A percentile compares a stretch with the other conserved stretches of the same genome.
phyloP scores from a whole-genome alignment of 2,329 filamentous ascomycete genomes.

The Ophiosphaerella korrae region DNA sequence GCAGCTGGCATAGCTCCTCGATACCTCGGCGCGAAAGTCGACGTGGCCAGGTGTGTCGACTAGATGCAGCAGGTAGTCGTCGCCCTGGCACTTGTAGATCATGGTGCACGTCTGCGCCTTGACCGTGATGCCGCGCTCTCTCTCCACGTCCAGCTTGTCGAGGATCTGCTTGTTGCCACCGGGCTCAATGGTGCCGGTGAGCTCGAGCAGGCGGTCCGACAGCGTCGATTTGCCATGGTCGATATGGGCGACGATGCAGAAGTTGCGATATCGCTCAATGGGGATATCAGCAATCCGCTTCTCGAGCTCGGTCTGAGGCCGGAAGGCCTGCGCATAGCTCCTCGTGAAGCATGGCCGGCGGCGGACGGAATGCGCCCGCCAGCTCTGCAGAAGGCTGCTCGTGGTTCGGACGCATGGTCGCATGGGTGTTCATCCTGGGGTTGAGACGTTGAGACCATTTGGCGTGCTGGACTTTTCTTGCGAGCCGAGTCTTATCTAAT shows the following conservation, averaged over 20 bases:
- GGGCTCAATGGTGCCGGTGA: slow-evolving; percentile 87
- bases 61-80: slow-evolving; percentile 91
- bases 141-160: slow-evolving; percentile 95
- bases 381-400: slow-evolving; percentile 48
- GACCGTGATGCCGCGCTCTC: slow-evolving; percentile 95
- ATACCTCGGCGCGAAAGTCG: slow-evolving; percentile 96
- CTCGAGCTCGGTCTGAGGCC: slow-evolving; percentile 60
- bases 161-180: slow-evolving; percentile 93
- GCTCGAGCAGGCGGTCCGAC: slow-evolving; percentile 87
- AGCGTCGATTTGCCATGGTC: slow-evolving; percentile 98
- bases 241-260: slow-evolving; percentile 98
- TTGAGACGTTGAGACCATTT: too few species aligned
- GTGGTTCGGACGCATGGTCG: slow-evolving; percentile 55
- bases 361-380: slow-evolving; percentile 36
- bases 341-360: slow-evolving; percentile 27
- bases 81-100: slow-evolving; percentile 84
- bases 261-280: slow-evolving; percentile 84
- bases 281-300: slow-evolving; percentile 74
- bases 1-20: slow-evolving; percentile 92
- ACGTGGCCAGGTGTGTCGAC: slow-evolving; percentile 98
- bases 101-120: slow-evolving; percentile 99
- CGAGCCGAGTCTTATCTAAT: slow-evolving; percentile 28
- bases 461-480: not conserved
- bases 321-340: slow-evolving; percentile 45
- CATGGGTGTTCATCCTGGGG: slow-evolving; percentile 48